Base-by-base conservation (phyloP, 1,284 basidiomycete genomes). In the Naganishia albida region DNA sequence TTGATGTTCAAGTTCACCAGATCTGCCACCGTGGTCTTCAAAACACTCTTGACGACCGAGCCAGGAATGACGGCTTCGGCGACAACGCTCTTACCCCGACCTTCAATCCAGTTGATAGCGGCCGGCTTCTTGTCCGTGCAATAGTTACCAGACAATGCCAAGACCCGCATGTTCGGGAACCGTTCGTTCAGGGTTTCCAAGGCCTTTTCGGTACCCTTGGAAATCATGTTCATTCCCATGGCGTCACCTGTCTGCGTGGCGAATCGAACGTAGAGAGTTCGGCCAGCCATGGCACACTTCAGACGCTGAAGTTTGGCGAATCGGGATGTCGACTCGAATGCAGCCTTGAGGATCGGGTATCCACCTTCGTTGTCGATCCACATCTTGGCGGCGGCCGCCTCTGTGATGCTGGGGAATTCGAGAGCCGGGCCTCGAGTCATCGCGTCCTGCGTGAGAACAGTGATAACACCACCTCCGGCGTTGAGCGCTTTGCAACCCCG, bases 181-280 rank as follows among this genome's bases (percentile, higher is more conserved):
- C 88, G 81, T 68, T 84, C 82, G 70, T 85, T 84, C 83, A 99
- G 85, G 39, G 84, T 84, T 73, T 89, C 90, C 20, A 99, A 85
- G 23, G 93, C 92, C 80, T 91, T 91, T 81, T 99, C 96, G 10
- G 91, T 93, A 7, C 93, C 93, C 80, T 95, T 95, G 28, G 88
- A 90, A 75, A 93, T 92, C 95, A 99, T 99, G 83, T 99, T 99
- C 96, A 99, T 99, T 39, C 95, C 95, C 95, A 99, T 99, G 34
- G 95, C 96, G 75, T 99, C 96, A 64, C 96, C 96, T 0, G 96
- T 99, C 60, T 84, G 88, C 66, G 93, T 98, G 53, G 90, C 90
- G 75, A 99, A 98, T 54, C 96, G 86, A n/a, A 98, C 88, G 77
- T 89, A 99, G 44, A 99, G 82, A 43, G 93, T 97, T 46, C 93